Conservation (phyloP, 495 filamentous ascomycete genomes). For the Geoglossum glabrum region DNA sequence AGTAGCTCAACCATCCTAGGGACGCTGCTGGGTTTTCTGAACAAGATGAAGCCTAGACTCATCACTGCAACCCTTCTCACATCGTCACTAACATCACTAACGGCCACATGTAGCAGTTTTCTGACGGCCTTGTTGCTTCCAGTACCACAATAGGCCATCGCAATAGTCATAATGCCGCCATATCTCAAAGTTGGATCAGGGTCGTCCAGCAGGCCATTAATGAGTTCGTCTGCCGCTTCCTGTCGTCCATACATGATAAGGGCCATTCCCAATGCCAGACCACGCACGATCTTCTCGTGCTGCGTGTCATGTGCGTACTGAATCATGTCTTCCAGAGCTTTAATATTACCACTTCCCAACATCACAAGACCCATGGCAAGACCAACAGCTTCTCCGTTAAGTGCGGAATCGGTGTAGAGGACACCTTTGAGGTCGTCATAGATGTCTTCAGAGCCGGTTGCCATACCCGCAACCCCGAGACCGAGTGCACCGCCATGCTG, state of each 20-base stretch:
- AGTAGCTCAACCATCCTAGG: conserved; percentile 98
- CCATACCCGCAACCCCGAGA: conserved; percentile 94
- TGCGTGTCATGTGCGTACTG: conserved; percentile 94
- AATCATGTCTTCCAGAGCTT: conserved; percentile 84
- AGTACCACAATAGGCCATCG: conserved; percentile 89
- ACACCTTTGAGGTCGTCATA: conserved; percentile 78
- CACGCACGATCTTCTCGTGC: conserved; percentile 96
- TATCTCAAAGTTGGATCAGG: conserved; percentile 88
- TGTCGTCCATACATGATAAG: conserved; percentile 95
- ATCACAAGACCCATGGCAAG: conserved; percentile 92
- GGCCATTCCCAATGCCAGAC: conserved; percentile 88
- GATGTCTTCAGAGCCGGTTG: conserved; percentile 71
- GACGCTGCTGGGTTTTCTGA: conserved; percentile 91
- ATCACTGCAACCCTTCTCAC: conserved; percentile 94
- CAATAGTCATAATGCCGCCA: conserved; percentile 97
- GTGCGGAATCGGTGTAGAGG: conserved; percentile 77
- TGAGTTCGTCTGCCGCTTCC: conserved; percentile 83
- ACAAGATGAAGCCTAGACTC: conserved; percentile 95
- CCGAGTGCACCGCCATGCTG: conserved; percentile 93
- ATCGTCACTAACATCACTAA: conserved; percentile 97
- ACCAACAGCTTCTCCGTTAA: conserved; percentile 93
- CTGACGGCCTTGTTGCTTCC: conserved; percentile 97
- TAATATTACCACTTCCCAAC: conserved; percentile 84
- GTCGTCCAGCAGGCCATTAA: conserved; percentile 81
- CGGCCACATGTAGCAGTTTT: conserved; percentile 88